These are phyloP conservation scores for Elongisporangium undulatum DNA, from an alignment of 352 stramenopile genomes.

Conservation along the genomic window DNA sequence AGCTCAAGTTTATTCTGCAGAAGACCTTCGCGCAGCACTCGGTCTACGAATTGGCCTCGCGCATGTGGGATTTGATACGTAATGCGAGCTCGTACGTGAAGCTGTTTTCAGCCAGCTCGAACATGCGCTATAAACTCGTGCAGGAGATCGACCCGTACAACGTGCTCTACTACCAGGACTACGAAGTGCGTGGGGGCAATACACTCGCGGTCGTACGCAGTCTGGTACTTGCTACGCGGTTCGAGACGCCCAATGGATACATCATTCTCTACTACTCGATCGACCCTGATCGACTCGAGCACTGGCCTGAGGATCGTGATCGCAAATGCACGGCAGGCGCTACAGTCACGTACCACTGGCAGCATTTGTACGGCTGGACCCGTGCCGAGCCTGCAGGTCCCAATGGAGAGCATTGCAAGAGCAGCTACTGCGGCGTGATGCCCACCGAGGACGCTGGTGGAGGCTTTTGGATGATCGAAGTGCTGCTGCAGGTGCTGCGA, in stretches of 20 bases:
- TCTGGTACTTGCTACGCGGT: conserved; percentile 36
- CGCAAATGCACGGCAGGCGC: neutral
- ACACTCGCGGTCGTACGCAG: conserved; percentile 39
- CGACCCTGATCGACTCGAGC: conserved; percentile 10
- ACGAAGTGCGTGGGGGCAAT: conserved; percentile 25
- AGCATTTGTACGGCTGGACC: neutral
- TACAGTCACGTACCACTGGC: neutral
- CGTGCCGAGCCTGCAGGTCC: neutral
- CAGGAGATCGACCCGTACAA: conserved; percentile 44
- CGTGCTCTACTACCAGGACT: conserved; percentile 21
- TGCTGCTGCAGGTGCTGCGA: conserved; percentile 35
- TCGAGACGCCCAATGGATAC: conserved; percentile 36
- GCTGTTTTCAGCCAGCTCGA: neutral
- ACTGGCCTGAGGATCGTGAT: neutral
- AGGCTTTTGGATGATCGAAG: conserved; percentile 48
- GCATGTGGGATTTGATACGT: neutral
- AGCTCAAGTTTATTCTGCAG: conserved; percentile 51
- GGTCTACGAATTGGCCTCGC: conserved; percentile 5
- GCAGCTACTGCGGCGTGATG: conserved; percentile 33
- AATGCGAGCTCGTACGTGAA: conserved; percentile 4
- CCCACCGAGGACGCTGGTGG: conserved; percentile 30
- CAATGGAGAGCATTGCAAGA: conserved; percentile 17
- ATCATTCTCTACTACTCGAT: conserved; percentile 29
- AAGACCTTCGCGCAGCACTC: conserved; percentile 30
- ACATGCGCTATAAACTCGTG: conserved; percentile 9